phyloP scores from a whole-genome alignment of 495 filamentous ascomycete genomes.

The Penicillium cinerascens region DNA sequence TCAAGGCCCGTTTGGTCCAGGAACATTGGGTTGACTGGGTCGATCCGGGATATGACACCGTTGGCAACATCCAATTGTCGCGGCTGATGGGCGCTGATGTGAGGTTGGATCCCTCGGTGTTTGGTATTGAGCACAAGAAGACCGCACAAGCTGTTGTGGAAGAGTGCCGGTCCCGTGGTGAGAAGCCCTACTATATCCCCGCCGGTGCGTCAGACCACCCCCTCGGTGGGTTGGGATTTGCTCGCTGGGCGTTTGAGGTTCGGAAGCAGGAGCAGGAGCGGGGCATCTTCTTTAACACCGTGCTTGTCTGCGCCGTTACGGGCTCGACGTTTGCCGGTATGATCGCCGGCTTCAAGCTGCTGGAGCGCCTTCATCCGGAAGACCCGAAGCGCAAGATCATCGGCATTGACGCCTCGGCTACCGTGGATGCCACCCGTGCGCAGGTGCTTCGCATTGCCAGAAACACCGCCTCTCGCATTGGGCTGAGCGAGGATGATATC shows the following conservation, averaged over 20 bases:
- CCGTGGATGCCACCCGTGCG: slow-evolving; percentile 47
- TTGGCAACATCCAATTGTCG: slow-evolving; percentile 62
- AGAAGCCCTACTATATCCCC: slow-evolving; percentile 61
- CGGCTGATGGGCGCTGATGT: slow-evolving; percentile 59
- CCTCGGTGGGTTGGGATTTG: slow-evolving; percentile 62
- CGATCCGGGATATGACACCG: slow-evolving; percentile 48
- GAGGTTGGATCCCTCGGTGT: slow-evolving; percentile 45
- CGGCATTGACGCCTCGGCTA: slow-evolving; percentile 62
- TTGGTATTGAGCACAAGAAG: slow-evolving; percentile 59
- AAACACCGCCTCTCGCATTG: slow-evolving; percentile 55
- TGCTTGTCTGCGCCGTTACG: slow-evolving; percentile 61
- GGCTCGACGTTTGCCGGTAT: slow-evolving; percentile 62
- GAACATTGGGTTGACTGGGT: slow-evolving; percentile 60
- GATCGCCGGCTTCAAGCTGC: slow-evolving; percentile 59
- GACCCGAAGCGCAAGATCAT: slow-evolving; percentile 47
- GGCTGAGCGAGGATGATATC: slow-evolving; percentile 51
- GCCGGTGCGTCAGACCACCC: slow-evolving; percentile 63
- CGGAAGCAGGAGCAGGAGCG: slow-evolving; percentile 52
- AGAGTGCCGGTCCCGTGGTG: slow-evolving; percentile 42
- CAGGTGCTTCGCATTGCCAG: slow-evolving; percentile 60
- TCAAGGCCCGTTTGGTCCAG: slow-evolving; percentile 54
- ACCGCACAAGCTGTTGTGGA: slow-evolving; percentile 45
- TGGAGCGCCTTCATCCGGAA: slow-evolving; percentile 38
- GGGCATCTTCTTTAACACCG: slow-evolving; percentile 56
- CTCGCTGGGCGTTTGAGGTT: slow-evolving; percentile 62